A percentile compares a stretch with the other conserved stretches of the same genome.
Evolutionary conservation across 257 asterid genomes (phyloP).

Genomic region (Coffea canephora): DNA sequence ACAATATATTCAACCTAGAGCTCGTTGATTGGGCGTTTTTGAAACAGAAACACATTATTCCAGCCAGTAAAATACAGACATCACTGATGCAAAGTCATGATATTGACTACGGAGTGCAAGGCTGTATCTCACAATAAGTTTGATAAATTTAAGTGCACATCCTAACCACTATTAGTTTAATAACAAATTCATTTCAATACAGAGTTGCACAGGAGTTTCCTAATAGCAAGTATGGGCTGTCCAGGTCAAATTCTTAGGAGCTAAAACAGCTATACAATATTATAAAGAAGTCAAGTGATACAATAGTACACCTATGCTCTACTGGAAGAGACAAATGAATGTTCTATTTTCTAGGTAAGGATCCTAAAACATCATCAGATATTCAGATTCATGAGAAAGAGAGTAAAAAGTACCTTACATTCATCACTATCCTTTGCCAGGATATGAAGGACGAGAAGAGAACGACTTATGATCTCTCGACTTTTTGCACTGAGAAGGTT

Average conservation of each 20-base stretch:
- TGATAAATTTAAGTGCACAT: background rate
- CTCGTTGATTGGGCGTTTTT: background rate
- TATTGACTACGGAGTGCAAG: background rate
- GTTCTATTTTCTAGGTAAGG: background rate
- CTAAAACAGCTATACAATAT: background rate
- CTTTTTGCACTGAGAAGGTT: conserved; percentile 40
- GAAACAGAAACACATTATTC: background rate
- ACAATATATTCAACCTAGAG: background rate
- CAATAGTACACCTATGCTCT: too few relatives aligned
- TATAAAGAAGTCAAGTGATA: background rate
- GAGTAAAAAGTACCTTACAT: conserved; percentile 44
- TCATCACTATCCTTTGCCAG: conserved; percentile 57
- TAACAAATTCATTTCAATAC: background rate
- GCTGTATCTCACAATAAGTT: background rate
- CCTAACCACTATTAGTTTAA: background rate
- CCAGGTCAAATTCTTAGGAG: background rate
- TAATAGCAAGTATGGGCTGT: background rate
- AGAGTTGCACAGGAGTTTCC: background rate
- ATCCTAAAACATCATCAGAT: background rate
- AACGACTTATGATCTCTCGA: conserved; percentile 49
- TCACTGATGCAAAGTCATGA: background rate
- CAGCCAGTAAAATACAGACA: background rate
- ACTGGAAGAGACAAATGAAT: background rate
- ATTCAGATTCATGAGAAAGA: background rate
- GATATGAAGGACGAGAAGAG: conserved; percentile 46